These are phyloP conservation scores for Lomentospora prolificans DNA, from an alignment of 2,329 filamentous ascomycete species.

Conservation along the genomic window DNA sequence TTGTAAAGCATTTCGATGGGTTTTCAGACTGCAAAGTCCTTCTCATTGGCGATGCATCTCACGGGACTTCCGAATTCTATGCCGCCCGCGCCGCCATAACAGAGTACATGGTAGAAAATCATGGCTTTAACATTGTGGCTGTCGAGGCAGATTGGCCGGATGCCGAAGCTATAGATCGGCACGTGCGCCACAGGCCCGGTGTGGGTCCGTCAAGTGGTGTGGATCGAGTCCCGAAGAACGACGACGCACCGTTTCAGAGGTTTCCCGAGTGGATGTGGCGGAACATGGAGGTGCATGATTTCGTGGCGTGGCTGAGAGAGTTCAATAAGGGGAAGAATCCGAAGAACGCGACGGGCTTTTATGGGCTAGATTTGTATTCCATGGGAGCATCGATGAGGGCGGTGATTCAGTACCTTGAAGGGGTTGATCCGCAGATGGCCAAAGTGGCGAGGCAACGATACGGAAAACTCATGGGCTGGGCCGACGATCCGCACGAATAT, in stretches of 20 bases:
- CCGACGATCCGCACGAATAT: conserved; percentile 37
- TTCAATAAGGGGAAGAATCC: conserved; percentile 22
- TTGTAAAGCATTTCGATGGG: conserved; percentile 10
- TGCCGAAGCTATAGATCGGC: conserved; percentile 38
- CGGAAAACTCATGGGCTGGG: conserved; percentile 34
- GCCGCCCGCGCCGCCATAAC: conserved; percentile 39
- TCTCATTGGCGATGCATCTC: conserved; percentile 22
- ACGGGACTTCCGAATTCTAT: conserved; percentile 48
- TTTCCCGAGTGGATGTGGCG: conserved; percentile 50
- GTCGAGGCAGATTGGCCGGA: conserved; percentile 46
- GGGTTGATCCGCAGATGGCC: conserved; percentile 30
- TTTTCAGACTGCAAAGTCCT: conserved; percentile 15
- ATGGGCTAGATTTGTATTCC: conserved; percentile 42
- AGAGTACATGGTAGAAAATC: conserved; percentile 34
- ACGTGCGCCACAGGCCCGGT: conserved; percentile 34
- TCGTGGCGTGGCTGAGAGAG: conserved; percentile 40
- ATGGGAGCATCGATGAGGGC: conserved; percentile 34
- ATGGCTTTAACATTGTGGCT: conserved; percentile 40
- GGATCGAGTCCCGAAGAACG: conserved; percentile 2
- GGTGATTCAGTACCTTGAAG: conserved; percentile 37
- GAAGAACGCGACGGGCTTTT: conserved; percentile 26
- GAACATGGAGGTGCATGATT: conserved; percentile 38
- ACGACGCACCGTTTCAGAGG: conserved; percentile 29
- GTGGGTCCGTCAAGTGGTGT: background rate
- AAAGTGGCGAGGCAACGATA: conserved; percentile 34